These are phyloP conservation scores for Talaromyces atroroseus DNA, from an alignment of 2,329 filamentous ascomycete genomes.

Conservation along the genomic window DNA sequence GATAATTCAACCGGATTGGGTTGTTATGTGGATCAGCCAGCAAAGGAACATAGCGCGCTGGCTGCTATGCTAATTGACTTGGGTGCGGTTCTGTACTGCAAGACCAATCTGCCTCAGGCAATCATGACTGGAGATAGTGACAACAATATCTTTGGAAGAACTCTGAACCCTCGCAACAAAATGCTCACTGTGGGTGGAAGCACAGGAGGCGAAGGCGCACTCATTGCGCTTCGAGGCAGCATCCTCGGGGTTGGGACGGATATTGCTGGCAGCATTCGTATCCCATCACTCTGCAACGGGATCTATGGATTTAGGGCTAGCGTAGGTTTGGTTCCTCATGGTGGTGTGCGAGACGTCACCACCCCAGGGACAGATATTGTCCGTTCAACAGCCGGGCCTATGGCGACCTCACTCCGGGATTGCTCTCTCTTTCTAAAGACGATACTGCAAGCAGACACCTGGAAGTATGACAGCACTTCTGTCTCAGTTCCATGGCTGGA, in stretches of 20 bases:
- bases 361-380: conserved; percentile 29
- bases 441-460: background rate
- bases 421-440: conserved; percentile 29
- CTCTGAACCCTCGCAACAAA: conserved; percentile 25
- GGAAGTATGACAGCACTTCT: conserved; percentile 8
- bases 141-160: conserved; percentile 28
- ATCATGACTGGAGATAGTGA: conserved; percentile 51
- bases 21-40: conserved; percentile 6
- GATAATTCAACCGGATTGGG: conserved; percentile 49
- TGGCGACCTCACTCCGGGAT: conserved; percentile 32
- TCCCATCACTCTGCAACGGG: conserved; percentile 30
- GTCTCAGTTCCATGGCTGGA: conserved; percentile 3
- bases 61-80: conserved; percentile 7
- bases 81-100: conserved; percentile 52
- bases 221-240: conserved; percentile 30
- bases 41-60: conserved; percentile 17
- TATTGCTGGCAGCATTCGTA: conserved; percentile 29
- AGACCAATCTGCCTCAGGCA: conserved; percentile 55
- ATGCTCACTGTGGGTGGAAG: conserved; percentile 24
- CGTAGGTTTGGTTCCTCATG: conserved; percentile 24
- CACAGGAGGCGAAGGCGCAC: conserved; percentile 32
- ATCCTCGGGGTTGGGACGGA: conserved; percentile 30
- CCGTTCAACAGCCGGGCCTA: conserved; percentile 22
- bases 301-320: conserved; percentile 33
- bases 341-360: conserved; percentile 20